Conservation (phyloP, 2,329 filamentous ascomycete genomes). For the Cladosporium sp. region DNA sequence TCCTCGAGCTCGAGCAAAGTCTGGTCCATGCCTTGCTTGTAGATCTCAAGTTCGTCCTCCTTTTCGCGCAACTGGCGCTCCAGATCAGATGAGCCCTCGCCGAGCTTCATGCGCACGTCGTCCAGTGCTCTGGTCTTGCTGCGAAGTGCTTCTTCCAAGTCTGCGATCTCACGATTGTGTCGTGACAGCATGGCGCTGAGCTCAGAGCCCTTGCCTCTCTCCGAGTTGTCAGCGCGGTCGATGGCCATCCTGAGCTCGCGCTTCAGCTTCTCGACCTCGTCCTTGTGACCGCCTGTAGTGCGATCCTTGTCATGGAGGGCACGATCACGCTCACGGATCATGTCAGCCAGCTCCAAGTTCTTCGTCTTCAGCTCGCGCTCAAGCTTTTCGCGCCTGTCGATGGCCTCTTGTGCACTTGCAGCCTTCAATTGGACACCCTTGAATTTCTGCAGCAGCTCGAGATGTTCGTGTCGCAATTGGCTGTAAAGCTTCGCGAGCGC, state of each 20-base stretch:
- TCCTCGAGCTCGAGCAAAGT: conserved; percentile 90
- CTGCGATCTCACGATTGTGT: conserved; percentile 95
- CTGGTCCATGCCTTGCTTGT: conserved; percentile 97
- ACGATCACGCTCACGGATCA: conserved; percentile 94
- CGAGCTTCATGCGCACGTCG: conserved; percentile 71
- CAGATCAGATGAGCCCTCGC: conserved; percentile 78
- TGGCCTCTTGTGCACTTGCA: conserved; percentile 92
- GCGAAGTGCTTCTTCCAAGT: conserved; percentile 84
- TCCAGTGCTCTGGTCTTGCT: conserved; percentile 86
- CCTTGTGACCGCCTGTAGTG: conserved; percentile 77
- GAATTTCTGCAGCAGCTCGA: conserved; percentile 92
- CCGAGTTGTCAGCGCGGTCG: conserved; percentile 86
- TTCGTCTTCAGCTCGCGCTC: conserved; percentile 98
- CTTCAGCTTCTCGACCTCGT: conserved; percentile 91
- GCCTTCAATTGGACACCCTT: conserved; percentile 95
- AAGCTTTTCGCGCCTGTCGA: conserved; percentile 88
- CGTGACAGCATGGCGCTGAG: conserved; percentile 90
- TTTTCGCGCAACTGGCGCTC: conserved; percentile 85
- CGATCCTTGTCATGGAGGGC: conserved; percentile 92
- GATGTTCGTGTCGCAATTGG: conserved; percentile 88
- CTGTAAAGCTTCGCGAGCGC: conserved; percentile 95
- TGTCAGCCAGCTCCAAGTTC: conserved; percentile 96
- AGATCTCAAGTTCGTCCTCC: conserved; percentile 95
- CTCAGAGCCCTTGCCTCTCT: conserved; percentile 90
- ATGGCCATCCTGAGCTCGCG: conserved; percentile 88